These are phyloP conservation scores for Pythium sp. DNA, from an alignment of 352 stramenopile genomes.

Conservation along the genomic window DNA sequence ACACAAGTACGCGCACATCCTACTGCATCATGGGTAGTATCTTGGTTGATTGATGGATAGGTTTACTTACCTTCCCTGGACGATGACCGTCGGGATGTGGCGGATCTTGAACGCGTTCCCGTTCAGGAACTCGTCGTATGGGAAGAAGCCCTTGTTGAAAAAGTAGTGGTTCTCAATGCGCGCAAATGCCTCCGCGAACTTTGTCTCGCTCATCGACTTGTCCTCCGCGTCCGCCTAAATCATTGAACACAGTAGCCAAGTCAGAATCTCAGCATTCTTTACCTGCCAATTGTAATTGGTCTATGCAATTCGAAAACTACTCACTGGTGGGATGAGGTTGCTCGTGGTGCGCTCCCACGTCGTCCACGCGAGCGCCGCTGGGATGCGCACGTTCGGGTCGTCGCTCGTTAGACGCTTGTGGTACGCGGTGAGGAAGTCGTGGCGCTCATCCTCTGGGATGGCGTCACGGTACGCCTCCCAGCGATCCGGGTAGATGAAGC, in stretches of 20 bases:
- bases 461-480: conserved; percentile 88
- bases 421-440: conserved; percentile 85
- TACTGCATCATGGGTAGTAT: background rate
- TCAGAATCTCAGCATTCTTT: background rate
- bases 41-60: background rate
- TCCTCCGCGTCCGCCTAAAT: conserved; percentile 50
- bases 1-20: background rate
- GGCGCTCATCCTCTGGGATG: conserved; percentile 85
- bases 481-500: conserved; percentile 88
- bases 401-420: conserved; percentile 86
- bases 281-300: too few relatives aligned
- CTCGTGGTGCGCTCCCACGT: conserved; percentile 90
- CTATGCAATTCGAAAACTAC: background rate
- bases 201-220: conserved; percentile 76
- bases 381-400: conserved; percentile 76
- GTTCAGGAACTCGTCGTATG: conserved; percentile 82
- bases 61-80: conserved; percentile 73
- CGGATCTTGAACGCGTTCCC: conserved; percentile 89
- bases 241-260: background rate
- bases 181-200: conserved; percentile 89
- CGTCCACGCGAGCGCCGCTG: conserved; percentile 87
- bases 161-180: conserved; percentile 95
- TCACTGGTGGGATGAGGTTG: conserved; percentile 71
- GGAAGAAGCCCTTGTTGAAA: conserved; percentile 89
- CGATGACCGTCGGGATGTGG: conserved; percentile 90